Conservation (phyloP, 164 flowering plant genomes). For the Tetrastigma voinierianum region DNA sequence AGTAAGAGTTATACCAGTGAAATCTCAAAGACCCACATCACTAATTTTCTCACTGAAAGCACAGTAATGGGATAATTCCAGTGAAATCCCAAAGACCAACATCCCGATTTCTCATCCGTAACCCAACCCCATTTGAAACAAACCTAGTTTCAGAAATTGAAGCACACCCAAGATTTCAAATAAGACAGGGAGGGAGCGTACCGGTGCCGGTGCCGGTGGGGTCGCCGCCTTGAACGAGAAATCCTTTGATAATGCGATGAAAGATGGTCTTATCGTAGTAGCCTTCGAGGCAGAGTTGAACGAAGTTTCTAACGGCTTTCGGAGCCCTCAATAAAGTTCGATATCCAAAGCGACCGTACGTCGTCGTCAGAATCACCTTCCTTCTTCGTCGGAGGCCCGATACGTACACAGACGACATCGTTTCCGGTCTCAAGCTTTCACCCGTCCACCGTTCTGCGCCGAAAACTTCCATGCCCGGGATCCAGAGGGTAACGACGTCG, state of each 20-base stretch:
- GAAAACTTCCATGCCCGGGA: background rate
- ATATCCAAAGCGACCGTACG: conserved; percentile 83
- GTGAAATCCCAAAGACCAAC: too few species aligned
- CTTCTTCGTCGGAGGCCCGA: conserved; percentile 95
- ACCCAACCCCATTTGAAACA: too few species aligned
- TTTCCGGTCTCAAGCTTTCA: background rate
- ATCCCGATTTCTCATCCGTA: too few species aligned
- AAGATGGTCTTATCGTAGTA: conserved; percentile 85
- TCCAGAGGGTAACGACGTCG: background rate
- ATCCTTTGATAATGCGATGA: conserved; percentile 85
- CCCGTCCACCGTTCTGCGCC: background rate
- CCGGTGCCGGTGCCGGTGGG: conserved; percentile 91
- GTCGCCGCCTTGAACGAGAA: conserved; percentile 91
- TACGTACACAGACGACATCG: conserved; percentile 84
- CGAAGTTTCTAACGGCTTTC: conserved; percentile 87
- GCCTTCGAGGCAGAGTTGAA: conserved; percentile 91
- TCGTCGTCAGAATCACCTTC: conserved; percentile 77
- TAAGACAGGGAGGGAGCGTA: conserved; percentile 12
- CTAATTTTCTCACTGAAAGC: too few species aligned
- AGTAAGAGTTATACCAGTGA: too few species aligned
- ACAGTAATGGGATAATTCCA: too few species aligned
- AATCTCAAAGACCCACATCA: too few species aligned
- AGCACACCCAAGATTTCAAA: too few species aligned
- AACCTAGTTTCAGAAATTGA: too few species aligned
- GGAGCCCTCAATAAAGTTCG: conserved; percentile 97